Evolutionary conservation across 1,284 basidiomycete species (phyloP).

Genomic region (Athelia psychrophila): DNA sequence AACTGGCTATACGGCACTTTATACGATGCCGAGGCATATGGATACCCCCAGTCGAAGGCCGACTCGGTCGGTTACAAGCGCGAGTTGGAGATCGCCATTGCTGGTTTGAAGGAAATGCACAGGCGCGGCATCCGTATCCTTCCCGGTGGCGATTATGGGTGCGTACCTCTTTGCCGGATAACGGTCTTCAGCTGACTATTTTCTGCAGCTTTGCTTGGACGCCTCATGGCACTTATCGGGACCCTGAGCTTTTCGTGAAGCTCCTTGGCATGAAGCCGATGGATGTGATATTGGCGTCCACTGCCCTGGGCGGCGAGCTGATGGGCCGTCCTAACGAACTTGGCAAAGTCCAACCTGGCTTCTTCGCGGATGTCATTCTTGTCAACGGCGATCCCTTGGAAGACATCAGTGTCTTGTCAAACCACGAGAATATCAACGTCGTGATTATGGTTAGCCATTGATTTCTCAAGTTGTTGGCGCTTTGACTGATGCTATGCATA

Average conservation of each 20-base stretch:
- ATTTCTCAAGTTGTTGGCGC: neutral
- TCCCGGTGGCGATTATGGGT: slow-evolving; percentile 29
- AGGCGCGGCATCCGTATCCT: slow-evolving; percentile 27
- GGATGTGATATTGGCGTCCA: slow-evolving; percentile 33
- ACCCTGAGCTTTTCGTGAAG: slow-evolving; percentile 33
- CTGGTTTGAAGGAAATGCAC: slow-evolving; percentile 30
- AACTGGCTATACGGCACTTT: slow-evolving; percentile 27
- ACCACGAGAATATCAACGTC: slow-evolving; percentile 25
- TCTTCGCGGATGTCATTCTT: slow-evolving; percentile 30
- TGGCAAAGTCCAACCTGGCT: slow-evolving; percentile 33
- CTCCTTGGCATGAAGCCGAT: slow-evolving; percentile 30
- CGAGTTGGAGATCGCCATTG: slow-evolving; percentile 27
- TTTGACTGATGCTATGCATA: slow-evolving; percentile 6
- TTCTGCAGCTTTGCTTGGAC: slow-evolving; percentile 28
- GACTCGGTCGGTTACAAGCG: slow-evolving; percentile 17
- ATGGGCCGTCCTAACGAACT: slow-evolving; percentile 30
- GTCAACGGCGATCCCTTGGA: slow-evolving; percentile 30
- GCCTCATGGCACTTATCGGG: slow-evolving; percentile 33
- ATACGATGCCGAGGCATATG: slow-evolving; percentile 17
- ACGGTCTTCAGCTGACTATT: slow-evolving; percentile 4
- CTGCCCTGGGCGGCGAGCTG: slow-evolving; percentile 31
- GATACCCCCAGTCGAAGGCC: slow-evolving; percentile 5
- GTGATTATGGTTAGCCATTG: slow-evolving; percentile 22
- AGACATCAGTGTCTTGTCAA: slow-evolving; percentile 25
- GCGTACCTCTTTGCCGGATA: neutral